Percentiles rank a stretch among this genome's conserved stretches.
Conservation (phyloP, 345 rosid species). For the Balakata baccata region DNA sequence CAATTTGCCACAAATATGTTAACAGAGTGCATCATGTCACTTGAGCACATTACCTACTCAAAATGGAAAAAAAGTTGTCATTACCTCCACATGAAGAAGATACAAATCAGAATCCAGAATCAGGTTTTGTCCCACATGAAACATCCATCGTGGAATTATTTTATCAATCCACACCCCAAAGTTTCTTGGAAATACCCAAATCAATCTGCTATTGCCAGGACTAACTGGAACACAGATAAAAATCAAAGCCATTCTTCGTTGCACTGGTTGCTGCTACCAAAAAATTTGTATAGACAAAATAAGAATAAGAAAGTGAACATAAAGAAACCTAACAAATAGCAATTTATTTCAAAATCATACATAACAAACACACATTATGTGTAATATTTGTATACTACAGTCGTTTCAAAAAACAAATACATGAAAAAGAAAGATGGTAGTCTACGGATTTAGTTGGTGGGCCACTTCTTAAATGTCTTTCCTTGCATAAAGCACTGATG, state of each 20-base stretch:
- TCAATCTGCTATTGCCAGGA: slow-evolving; percentile 81
- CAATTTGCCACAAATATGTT: not conserved
- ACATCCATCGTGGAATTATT: slow-evolving; percentile 79
- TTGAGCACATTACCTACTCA: not conserved
- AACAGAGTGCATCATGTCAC: too few relatives aligned
- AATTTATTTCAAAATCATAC: not conserved
- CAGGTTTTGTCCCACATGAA: slow-evolving; percentile 71
- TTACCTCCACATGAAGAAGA: slow-evolving; percentile 83
- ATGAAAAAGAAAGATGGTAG: not conserved
- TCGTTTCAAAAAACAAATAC: not conserved
- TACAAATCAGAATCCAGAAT: slow-evolving; percentile 84
- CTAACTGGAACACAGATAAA: slow-evolving; percentile 88
- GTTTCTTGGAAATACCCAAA: slow-evolving; percentile 79
- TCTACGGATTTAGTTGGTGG: not conserved
- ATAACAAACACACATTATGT: not conserved
- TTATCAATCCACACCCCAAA: slow-evolving; percentile 63
- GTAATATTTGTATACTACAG: not conserved
- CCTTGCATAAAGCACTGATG: not conserved
- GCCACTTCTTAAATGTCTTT: not conserved
- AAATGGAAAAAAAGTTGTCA: slow-evolving; percentile 1
- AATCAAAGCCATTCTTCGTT: slow-evolving; percentile 48
- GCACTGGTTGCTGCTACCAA: slow-evolving; percentile 25
- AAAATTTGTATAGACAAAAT: not conserved
- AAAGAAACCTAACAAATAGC: not conserved
- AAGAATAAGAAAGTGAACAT: not conserved